Conservation (phyloP, 2,329 filamentous ascomycete species). For the Lachnellula occidentalis region DNA sequence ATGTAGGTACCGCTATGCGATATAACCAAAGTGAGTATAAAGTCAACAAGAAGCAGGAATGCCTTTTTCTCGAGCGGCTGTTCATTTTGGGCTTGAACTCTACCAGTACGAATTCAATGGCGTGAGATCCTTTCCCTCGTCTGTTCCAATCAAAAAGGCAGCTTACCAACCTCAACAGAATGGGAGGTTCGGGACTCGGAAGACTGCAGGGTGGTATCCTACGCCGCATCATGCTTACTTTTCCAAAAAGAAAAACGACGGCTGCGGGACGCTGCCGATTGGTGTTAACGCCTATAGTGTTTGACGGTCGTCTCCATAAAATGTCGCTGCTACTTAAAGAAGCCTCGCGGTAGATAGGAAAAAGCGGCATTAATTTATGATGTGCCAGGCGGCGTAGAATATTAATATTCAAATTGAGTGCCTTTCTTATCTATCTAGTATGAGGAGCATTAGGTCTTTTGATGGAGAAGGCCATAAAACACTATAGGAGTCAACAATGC, state of each 20-base stretch:
- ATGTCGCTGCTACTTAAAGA: too few relatives aligned
- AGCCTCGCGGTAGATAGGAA: too few relatives aligned
- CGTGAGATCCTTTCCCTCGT: neutral
- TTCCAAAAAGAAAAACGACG: neutral
- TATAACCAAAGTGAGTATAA: neutral
- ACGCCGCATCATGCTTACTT: neutral
- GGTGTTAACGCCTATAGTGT: too few relatives aligned
- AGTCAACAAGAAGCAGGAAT: neutral
- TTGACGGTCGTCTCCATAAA: too few relatives aligned
- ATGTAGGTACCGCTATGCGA: neutral
- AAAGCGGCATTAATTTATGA: too few relatives aligned
- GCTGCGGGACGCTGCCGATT: neutral
- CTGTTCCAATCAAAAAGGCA: neutral
- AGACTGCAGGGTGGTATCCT: neutral
- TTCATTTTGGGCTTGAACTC: neutral
- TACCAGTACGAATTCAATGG: neutral
- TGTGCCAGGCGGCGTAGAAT: too few relatives aligned
- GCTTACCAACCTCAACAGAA: neutral
- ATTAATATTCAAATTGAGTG: too few relatives aligned
- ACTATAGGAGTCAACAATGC: too few relatives aligned
- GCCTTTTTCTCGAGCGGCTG: neutral
- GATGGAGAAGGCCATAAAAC: too few relatives aligned
- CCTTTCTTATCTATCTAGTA: too few relatives aligned
- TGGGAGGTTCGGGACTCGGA: neutral
- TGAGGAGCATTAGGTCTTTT: too few relatives aligned